A percentile compares a stretch with the other conserved stretches of the same genome.
Evolutionary conservation across 2,329 filamentous ascomycete species (phyloP).

Genomic region (Trichoderma koningiopsis): DNA sequence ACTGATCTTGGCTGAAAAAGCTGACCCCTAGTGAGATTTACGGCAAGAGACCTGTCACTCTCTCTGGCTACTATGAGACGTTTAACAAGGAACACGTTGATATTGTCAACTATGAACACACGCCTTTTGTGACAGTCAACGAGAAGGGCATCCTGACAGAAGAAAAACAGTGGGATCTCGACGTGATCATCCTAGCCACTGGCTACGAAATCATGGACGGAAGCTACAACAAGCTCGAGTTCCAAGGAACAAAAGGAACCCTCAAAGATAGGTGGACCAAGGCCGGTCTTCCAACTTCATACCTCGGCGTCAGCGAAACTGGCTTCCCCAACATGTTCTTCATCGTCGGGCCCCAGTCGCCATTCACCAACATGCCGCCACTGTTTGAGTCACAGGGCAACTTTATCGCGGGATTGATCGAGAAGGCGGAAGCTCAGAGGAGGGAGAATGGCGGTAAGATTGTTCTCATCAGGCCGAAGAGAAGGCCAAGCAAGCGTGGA

Average conservation of each 20-base stretch:
- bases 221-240: not conserved
- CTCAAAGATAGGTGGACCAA: not conserved
- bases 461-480: not conserved
- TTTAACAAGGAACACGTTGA: conserved; percentile 9
- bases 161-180: not conserved
- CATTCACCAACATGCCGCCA: not conserved
- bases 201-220: not conserved
- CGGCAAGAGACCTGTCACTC: not conserved
- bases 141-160: not conserved
- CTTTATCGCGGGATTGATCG: not conserved
- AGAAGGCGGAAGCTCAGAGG: not conserved
- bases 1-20: not conserved
- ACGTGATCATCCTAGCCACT: not conserved
- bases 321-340: conserved; percentile 7
- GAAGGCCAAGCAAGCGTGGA: not conserved
- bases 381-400: not conserved
- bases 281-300: not conserved
- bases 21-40: not conserved
- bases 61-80: not conserved
- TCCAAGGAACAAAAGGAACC: not conserved
- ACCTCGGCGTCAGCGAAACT: not conserved
- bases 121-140: not conserved
- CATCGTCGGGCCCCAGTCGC: not conserved
- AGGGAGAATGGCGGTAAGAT: not conserved
- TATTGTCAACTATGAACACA: not conserved